phyloP scores from a whole-genome alignment of 164 flowering plant genomes.

The Echeveria elegans region DNA sequence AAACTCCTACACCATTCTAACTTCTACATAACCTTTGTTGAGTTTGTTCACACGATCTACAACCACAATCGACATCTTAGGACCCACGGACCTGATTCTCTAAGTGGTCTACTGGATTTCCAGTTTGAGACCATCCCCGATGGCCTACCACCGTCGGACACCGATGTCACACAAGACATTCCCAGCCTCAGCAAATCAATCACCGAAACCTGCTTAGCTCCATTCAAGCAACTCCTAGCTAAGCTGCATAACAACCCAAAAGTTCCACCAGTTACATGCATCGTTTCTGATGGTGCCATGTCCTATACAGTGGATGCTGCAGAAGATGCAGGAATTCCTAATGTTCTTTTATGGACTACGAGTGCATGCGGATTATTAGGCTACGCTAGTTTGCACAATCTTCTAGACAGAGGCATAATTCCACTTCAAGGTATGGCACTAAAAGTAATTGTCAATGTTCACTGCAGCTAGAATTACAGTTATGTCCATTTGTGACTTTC shows the following conservation, averaged over 20 bases:
- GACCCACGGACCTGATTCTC: constrained; percentile 26
- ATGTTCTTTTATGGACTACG: constrained; percentile 29
- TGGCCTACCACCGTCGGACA: constrained; percentile 26
- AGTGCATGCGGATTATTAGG: constrained; percentile 48
- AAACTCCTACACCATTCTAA: constrained; percentile 10
- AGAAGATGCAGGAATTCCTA: constrained; percentile 30
- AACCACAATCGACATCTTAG: constrained; percentile 24
- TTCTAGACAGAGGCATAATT: constrained; percentile 23
- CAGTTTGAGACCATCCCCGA: constrained; percentile 40
- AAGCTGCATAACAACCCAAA: constrained; percentile 18
- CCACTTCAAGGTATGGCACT: constrained; percentile 47
- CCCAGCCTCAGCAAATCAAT: constrained; percentile 27
- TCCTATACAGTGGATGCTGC: constrained; percentile 36
- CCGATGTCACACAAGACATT: constrained; percentile 37
- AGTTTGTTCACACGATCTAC: constrained; percentile 11
- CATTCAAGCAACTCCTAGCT: constrained; percentile 20
- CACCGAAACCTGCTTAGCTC: constrained; percentile 18
- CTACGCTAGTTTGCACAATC: constrained; percentile 19
- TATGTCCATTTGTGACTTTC: neutral
- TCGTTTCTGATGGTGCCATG: constrained; percentile 44
- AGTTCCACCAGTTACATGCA: constrained; percentile 31
- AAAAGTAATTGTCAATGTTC: neutral
- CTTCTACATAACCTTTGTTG: constrained; percentile 12
- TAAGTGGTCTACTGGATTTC: constrained; percentile 25
- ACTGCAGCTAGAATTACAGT: neutral